These are phyloP conservation scores for Pinus taeda DNA, from an alignment of 75 land plant genomes.

Conservation along the genomic window DNA sequence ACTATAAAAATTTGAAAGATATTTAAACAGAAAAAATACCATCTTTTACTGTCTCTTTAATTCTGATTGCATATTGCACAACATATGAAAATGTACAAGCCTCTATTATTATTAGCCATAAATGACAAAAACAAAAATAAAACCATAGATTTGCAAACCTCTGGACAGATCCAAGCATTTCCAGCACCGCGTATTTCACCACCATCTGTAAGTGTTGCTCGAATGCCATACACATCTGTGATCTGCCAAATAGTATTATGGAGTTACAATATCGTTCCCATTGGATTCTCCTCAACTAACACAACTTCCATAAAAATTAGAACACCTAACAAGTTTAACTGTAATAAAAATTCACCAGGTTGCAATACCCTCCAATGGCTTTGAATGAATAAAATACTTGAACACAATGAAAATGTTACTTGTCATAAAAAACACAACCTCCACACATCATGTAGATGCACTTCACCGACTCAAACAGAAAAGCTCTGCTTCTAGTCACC, in stretches of 20 bases:
- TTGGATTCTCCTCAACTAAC: neutral
- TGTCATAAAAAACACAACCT: neutral
- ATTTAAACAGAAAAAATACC: neutral
- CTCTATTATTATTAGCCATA: neutral
- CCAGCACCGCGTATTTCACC: conserved; percentile 99
- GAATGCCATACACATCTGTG: conserved; percentile 93
- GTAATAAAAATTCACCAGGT: no score
- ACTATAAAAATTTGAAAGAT: neutral
- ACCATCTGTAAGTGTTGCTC: conserved; percentile 91
- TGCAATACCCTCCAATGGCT: no score
- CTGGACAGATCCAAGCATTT: conserved; percentile 96
- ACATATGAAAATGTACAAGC: neutral
- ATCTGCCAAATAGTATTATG: conserved; percentile 40
- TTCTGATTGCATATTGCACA: neutral
- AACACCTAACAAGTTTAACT: no score
- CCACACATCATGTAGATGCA: neutral
- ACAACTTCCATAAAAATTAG: neutral
- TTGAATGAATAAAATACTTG: no score
- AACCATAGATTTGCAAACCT: conserved; percentile 41
- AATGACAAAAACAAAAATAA: conserved; percentile 2
- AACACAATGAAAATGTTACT: neutral
- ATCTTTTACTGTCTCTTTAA: neutral
- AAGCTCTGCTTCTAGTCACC: neutral
- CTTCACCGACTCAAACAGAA: no score
- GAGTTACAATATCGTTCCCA: neutral